Conservation (phyloP, 345 rosid species). For the Melaleuca alternifolia region DNA sequence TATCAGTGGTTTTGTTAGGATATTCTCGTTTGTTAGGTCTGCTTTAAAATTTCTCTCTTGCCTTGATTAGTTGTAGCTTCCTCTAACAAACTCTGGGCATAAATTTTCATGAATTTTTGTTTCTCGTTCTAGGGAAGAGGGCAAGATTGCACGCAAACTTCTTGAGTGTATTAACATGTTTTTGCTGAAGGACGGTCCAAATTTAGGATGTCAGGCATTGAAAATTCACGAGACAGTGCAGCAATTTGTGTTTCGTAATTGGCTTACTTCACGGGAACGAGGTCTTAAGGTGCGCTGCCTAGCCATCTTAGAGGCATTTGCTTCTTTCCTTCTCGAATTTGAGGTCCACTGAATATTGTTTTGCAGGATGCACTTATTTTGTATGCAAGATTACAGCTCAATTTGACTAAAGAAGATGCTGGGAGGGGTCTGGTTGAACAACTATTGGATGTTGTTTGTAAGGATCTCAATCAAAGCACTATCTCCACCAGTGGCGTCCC, state of each 20-base stretch:
- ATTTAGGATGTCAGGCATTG: conserved; percentile 53
- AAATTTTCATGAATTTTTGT: background rate
- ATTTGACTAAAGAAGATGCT: conserved; percentile 45
- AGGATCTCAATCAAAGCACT: conserved; percentile 75
- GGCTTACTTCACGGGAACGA: conserved; percentile 69
- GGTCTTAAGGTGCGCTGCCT: conserved; percentile 52
- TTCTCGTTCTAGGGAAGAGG: conserved; percentile 58
- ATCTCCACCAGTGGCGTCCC: conserved; percentile 27
- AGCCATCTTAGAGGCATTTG: background rate
- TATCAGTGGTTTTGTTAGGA: conserved; percentile 48
- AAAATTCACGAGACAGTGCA: conserved; percentile 59
- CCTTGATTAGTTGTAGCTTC: background rate
- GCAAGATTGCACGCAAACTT: conserved; percentile 85
- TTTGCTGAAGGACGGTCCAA: conserved; percentile 86
- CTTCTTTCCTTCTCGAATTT: background rate
- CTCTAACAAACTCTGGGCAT: background rate
- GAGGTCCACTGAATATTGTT: background rate
- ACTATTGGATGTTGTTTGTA: conserved; percentile 64
- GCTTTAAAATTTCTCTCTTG: conserved; percentile 1
- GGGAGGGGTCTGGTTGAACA: conserved; percentile 58
- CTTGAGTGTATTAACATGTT: conserved; percentile 68
- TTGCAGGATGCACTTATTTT: conserved; percentile 62
- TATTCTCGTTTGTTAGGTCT: conserved; percentile 68
- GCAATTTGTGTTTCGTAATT: conserved; percentile 52
- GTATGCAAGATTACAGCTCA: conserved; percentile 69